A percentile compares a stretch with the other conserved stretches of the same genome.
phyloP scores from a whole-genome alignment of 495 filamentous ascomycete species.

The Cercophora newfieldiana region DNA sequence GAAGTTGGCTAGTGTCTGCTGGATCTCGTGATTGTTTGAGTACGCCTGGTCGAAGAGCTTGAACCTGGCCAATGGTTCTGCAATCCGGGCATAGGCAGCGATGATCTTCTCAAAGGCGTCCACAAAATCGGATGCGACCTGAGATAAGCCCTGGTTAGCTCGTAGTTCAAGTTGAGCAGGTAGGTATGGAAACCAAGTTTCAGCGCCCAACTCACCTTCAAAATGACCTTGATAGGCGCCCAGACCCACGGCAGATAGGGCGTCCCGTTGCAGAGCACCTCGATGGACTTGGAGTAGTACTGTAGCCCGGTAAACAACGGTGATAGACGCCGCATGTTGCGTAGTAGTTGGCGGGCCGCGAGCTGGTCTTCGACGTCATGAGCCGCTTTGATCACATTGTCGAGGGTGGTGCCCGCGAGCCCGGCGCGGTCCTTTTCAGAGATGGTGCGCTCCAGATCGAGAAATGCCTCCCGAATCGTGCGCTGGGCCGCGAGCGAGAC shows the following conservation, averaged over 20 bases:
- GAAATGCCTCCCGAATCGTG: slow-evolving; percentile 31
- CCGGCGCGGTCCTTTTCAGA: slow-evolving; percentile 26
- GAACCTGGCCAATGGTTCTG: slow-evolving; percentile 41
- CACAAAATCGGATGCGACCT: slow-evolving; percentile 37
- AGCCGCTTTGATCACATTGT: slow-evolving; percentile 39
- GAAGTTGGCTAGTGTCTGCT: slow-evolving; percentile 41
- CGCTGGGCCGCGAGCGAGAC: not conserved
- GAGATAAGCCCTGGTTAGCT: no score
- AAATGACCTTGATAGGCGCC: slow-evolving; percentile 48
- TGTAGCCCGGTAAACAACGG: slow-evolving; percentile 42
- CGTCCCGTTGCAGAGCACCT: slow-evolving; percentile 47
- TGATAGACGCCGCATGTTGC: slow-evolving; percentile 42
- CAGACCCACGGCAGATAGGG: slow-evolving; percentile 49
- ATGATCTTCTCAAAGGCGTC: slow-evolving; percentile 45
- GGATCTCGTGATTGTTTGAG: slow-evolving; percentile 35
- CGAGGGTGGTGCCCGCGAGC: slow-evolving; percentile 35
- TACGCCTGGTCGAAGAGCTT: slow-evolving; percentile 33
- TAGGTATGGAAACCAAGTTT: not conserved
- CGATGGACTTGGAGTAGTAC: slow-evolving; percentile 42
- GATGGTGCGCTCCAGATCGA: slow-evolving; percentile 32
- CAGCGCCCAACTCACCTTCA: slow-evolving; percentile 30
- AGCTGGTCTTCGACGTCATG: slow-evolving; percentile 39
- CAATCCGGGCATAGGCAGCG: slow-evolving; percentile 42
- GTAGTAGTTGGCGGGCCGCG: slow-evolving; percentile 34
- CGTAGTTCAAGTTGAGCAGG: no score